Conservation (phyloP, 352 stramenopile species). For the Phytophthora pluvialis region DNA sequence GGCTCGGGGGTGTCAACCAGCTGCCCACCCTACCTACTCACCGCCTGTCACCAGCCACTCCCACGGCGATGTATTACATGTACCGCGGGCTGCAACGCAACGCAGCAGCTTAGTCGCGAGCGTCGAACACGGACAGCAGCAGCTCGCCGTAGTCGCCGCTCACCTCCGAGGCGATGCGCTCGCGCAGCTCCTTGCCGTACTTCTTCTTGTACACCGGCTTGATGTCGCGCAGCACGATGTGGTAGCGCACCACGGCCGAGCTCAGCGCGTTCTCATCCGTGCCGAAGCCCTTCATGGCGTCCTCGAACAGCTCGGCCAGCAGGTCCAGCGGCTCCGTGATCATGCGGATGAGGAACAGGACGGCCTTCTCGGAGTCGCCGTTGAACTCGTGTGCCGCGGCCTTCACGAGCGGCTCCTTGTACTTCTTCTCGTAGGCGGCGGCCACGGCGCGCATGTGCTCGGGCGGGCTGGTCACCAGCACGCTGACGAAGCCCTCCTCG, state of each 20-base stretch:
- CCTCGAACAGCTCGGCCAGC: conserved; percentile 72
- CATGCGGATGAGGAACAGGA: conserved; percentile 74
- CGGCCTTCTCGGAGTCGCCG: conserved; percentile 60
- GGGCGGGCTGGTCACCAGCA: conserved; percentile 55
- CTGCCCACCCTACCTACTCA: too few species aligned
- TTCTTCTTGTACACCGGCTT: conserved; percentile 85
- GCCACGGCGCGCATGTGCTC: conserved; percentile 71
- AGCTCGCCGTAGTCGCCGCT: conserved; percentile 78
- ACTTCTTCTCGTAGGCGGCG: conserved; percentile 71
- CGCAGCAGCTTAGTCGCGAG: conserved; percentile 33
- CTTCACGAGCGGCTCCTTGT: conserved; percentile 67
- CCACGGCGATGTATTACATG: too few species aligned
- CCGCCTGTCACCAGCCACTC: too few species aligned
- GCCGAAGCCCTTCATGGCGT: conserved; percentile 74
- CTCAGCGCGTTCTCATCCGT: conserved; percentile 75
- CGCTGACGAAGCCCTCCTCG: conserved; percentile 67
- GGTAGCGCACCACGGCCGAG: conserved; percentile 77
- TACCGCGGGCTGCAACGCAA: conserved; percentile 1
- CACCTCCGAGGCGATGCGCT: conserved; percentile 80
- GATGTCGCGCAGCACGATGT: conserved; percentile 82
- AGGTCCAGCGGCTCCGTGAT: conserved; percentile 66
- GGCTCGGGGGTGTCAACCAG: too few species aligned
- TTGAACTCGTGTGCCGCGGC: conserved; percentile 74
- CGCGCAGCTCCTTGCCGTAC: conserved; percentile 81
- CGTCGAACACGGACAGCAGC: conserved; percentile 70